Evolutionary conservation across 129 eudicot species (phyloP).

Genomic region (Dittrichia graveolens): DNA sequence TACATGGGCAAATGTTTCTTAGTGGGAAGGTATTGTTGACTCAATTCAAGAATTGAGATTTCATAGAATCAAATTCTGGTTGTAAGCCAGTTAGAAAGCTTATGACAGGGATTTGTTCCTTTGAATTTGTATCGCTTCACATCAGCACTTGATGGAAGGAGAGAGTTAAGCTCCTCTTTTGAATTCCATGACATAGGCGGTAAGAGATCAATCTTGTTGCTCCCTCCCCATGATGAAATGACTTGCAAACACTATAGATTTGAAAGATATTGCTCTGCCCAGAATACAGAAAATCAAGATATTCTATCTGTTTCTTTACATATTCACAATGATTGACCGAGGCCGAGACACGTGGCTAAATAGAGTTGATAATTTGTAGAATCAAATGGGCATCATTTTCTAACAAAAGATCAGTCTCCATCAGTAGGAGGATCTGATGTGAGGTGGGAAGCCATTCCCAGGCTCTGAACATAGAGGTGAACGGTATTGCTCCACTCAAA

Average conservation of each 20-base stretch:
- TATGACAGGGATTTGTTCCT: too few relatives aligned
- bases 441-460: background rate
- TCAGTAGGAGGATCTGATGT: background rate
- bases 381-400: background rate
- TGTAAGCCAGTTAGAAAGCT: too few relatives aligned
- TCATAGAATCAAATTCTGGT: background rate
- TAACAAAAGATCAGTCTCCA: background rate
- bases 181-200: too few relatives aligned
- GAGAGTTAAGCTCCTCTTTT: too few relatives aligned
- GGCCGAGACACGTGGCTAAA: background rate
- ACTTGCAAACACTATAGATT: background rate
- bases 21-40: background rate
- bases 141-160: too few relatives aligned
- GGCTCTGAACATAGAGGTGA: background rate
- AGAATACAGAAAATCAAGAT: background rate
- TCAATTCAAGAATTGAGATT: background rate
- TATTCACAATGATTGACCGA: background rate
- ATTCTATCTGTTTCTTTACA: background rate
- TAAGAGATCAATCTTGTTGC: too few relatives aligned
- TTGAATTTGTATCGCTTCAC: too few relatives aligned
- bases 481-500: background rate
- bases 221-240: too few relatives aligned
- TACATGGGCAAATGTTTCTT: background rate
- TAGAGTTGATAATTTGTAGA: background rate
- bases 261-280: background rate